Conservation (phyloP, 2,329 filamentous ascomycete genomes). For the Microsporum audouinii region DNA sequence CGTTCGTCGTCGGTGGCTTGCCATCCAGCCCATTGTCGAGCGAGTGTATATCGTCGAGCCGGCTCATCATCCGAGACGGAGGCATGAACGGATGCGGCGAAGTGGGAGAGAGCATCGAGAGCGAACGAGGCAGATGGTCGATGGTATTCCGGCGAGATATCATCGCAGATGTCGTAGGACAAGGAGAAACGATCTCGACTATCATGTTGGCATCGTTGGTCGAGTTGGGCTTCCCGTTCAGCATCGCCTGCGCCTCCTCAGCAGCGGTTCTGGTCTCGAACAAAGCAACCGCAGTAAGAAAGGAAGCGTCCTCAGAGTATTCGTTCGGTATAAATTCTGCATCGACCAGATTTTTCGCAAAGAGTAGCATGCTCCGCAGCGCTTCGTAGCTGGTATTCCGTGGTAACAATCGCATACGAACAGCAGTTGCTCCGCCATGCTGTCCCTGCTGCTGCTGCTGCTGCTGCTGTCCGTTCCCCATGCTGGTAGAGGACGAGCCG, state of each 20-base stretch:
- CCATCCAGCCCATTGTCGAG: slow-evolving; percentile 3
- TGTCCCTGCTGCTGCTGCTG: background rate
- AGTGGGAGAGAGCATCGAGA: slow-evolving; percentile 7
- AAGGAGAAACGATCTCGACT: slow-evolving; percentile 39
- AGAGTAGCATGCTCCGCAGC: slow-evolving; percentile 53
- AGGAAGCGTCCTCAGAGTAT: slow-evolving; percentile 46
- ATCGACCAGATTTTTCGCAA: slow-evolving; percentile 51
- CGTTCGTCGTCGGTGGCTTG: slow-evolving; percentile 29
- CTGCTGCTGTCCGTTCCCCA: background rate
- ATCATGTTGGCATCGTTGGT: slow-evolving; percentile 50
- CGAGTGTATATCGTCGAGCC: slow-evolving; percentile 5
- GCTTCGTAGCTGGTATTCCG: slow-evolving; percentile 47
- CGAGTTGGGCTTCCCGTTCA: slow-evolving; percentile 52
- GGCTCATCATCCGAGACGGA: slow-evolving; percentile 9
- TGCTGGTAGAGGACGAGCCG: background rate
- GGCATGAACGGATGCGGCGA: slow-evolving; percentile 31
- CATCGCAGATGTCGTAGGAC: slow-evolving; percentile 16
- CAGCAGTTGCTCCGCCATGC: slow-evolving; percentile 26
- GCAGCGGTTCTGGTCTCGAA: slow-evolving; percentile 48
- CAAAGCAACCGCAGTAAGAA: slow-evolving; percentile 46
- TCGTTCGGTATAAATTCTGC: slow-evolving; percentile 46
- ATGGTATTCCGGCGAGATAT: slow-evolving; percentile 41
- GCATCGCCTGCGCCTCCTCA: slow-evolving; percentile 46
- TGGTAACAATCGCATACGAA: slow-evolving; percentile 50
- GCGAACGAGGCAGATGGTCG: slow-evolving; percentile 31